phyloP scores from a whole-genome alignment of 2,329 filamentous ascomycete species.

The Sporothrix sp. region DNA sequence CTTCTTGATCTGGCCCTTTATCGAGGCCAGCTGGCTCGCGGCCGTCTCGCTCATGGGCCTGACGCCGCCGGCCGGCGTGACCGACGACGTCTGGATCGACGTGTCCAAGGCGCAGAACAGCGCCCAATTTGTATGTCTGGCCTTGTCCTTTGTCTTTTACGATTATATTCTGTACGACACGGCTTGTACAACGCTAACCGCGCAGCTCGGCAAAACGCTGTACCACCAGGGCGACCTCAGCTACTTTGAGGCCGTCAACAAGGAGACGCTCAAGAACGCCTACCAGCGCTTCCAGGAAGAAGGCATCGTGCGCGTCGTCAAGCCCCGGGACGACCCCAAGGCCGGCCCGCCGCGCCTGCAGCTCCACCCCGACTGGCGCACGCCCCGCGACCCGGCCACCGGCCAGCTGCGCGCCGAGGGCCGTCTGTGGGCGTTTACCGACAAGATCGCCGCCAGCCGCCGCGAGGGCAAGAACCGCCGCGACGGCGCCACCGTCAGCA shows the following conservation, averaged over 20 bases:
- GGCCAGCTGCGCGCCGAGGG: slow-evolving; percentile 59
- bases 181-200: not conserved
- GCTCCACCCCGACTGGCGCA: slow-evolving; percentile 66
- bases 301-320: slow-evolving; percentile 69
- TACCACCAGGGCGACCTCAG: slow-evolving; percentile 96
- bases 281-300: slow-evolving; percentile 85
- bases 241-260: slow-evolving; percentile 98
- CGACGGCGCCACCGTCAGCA: slow-evolving; percentile 84
- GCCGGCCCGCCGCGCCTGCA: slow-evolving; percentile 48
- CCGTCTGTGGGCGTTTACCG: slow-evolving; percentile 82
- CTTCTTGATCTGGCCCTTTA: slow-evolving; percentile 97
- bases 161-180: not conserved
- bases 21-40: slow-evolving; percentile 88
- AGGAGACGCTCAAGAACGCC: slow-evolving; percentile 91
- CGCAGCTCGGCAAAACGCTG: slow-evolving; percentile 80
- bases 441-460: slow-evolving; percentile 71
- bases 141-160: not conserved
- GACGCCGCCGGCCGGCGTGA: slow-evolving; percentile 53
- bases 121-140: slow-evolving; percentile 59
- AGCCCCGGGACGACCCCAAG: slow-evolving; percentile 57
- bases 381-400: slow-evolving; percentile 51
- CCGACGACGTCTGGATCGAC: slow-evolving; percentile 69
- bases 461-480: slow-evolving; percentile 91
- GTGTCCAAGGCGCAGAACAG: slow-evolving; percentile 67
- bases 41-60: slow-evolving; percentile 81